Evolutionary conservation across 140 eudicot genomes (phyloP).

Genomic region (Oenanthe javanica): DNA sequence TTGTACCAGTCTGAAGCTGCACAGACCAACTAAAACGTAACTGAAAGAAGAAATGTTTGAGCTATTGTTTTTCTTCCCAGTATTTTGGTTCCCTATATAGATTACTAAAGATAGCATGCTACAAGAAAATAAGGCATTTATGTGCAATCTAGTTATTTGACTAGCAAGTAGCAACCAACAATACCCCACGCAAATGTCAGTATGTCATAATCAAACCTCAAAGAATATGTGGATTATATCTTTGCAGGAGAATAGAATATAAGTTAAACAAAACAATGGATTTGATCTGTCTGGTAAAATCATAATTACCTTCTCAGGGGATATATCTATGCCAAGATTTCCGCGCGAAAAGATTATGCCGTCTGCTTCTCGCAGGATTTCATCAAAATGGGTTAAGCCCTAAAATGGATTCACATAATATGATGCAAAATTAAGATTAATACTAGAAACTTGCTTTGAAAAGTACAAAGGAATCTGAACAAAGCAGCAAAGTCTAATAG

Average conservation of each 20-base stretch:
- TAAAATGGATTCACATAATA: slow-evolving; percentile 16
- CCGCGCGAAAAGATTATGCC: slow-evolving; percentile 99
- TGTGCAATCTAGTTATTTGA: not conserved
- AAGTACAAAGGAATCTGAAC: slow-evolving; percentile 3
- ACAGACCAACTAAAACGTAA: not conserved
- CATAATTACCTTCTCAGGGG: slow-evolving; percentile 81
- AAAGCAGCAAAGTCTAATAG: slow-evolving; percentile 5
- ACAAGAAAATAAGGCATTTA: not conserved
- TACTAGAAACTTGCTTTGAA: not conserved
- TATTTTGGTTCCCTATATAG: not conserved
- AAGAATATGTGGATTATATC: not conserved
- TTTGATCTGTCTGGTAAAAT: not conserved
- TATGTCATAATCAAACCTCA: not conserved
- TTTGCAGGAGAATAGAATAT: not conserved
- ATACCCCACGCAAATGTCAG: not conserved
- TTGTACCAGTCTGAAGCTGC: not conserved
- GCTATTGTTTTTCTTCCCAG: not conserved
- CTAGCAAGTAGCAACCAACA: not conserved
- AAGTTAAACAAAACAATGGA: not conserved
- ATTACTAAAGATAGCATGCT: not conserved
- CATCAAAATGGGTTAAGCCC: slow-evolving; percentile 97
- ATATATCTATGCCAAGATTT: slow-evolving; percentile 93
- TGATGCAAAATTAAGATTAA: not conserved
- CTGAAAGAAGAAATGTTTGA: not conserved
- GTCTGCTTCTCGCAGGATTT: slow-evolving; percentile 96